Evolutionary conservation across 148 eudicot genomes (phyloP), one percentile per base, ranked within the genome.

Genomic region (Nepenthes gracilis): DNA sequence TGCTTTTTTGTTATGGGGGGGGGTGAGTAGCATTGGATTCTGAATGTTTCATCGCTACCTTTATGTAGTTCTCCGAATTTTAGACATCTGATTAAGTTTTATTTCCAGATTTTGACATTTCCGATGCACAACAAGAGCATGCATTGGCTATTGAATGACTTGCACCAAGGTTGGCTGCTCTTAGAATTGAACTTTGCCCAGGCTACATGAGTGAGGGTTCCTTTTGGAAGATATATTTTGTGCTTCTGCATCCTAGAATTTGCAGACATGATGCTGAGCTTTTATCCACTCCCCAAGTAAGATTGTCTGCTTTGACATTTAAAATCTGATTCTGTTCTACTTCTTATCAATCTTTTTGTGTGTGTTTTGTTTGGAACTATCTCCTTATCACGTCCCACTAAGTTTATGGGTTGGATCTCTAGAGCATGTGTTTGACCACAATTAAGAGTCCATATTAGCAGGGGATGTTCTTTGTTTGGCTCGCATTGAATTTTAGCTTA

Each of bases 221-320:
- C 68, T 93, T 93, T 67, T 93, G 99, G 99, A 86, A 82, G 84
- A 93, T 93, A 14, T 93, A 93, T 70, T 93, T 93, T 70, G 88
- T 90, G 64, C 92, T 89, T 56, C 74, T 94, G 54, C 97, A 86
- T 65, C 92, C 95, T 65, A 86, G 78, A 72, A 92, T 93, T 33
- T 69, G 67, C 67, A 78, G 64, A 64, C 64, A 84, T 23, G 95
- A 78, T 71, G 99, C 99, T 62, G 77, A 64, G 40, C 75, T 81
- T 71, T 73, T 93, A 65, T 75, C 94, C 47, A 88, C 99, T 55
- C 87, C 96, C 67, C 82, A 87, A 78, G 99, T 93, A 62, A 49
- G 12, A 49, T 58, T 73, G 60, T 59, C n/a, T 13, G 53, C 65
- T 12, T 10, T 6, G 36, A 10, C 58, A 1, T 9, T 35, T 32